These are phyloP conservation scores for Rhodosporidiobolus sp. DNA, from an alignment of 768 basidiomycete genomes.

Conservation along the genomic window DNA sequence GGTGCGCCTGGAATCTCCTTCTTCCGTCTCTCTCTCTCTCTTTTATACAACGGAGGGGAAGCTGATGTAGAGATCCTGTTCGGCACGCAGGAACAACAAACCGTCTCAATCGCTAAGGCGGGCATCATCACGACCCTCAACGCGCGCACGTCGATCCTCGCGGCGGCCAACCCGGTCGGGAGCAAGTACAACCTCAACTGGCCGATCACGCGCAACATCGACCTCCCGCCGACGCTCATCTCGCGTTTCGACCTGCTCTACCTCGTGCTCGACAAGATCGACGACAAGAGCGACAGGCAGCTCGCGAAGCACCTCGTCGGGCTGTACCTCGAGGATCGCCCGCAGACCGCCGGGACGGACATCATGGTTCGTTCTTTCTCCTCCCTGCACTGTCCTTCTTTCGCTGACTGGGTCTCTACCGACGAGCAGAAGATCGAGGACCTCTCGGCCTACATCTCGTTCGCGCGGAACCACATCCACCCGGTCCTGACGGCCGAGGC, in stretches of 20 bases:
- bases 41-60: too few relatives aligned
- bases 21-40: background rate
- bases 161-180: slow-evolving; percentile 94
- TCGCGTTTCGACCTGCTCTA: slow-evolving; percentile 97
- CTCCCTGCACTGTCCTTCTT: background rate
- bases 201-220: slow-evolving; percentile 92
- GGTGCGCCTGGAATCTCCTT: slow-evolving; percentile 53
- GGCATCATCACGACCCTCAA: slow-evolving; percentile 59
- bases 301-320: slow-evolving; percentile 90
- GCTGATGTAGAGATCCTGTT: background rate
- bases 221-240: slow-evolving; percentile 93
- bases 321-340: slow-evolving; percentile 87
- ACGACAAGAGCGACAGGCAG: slow-evolving; percentile 77
- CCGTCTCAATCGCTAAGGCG: slow-evolving; percentile 58
- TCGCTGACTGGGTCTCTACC: background rate
- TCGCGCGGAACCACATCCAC: slow-evolving; percentile 77
- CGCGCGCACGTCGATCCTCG: slow-evolving; percentile 62
- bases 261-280: slow-evolving; percentile 89
- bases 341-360: slow-evolving; percentile 64
- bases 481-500: slow-evolving; percentile 84
- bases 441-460: slow-evolving; percentile 90
- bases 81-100: slow-evolving; percentile 60
- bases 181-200: slow-evolving; percentile 89
- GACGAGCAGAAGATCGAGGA: slow-evolving; percentile 72
- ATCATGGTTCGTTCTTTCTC: slow-evolving; percentile 62